Evolutionary conservation across 2,329 filamentous ascomycete species (phyloP).

Genomic region (Didymella sp.): DNA sequence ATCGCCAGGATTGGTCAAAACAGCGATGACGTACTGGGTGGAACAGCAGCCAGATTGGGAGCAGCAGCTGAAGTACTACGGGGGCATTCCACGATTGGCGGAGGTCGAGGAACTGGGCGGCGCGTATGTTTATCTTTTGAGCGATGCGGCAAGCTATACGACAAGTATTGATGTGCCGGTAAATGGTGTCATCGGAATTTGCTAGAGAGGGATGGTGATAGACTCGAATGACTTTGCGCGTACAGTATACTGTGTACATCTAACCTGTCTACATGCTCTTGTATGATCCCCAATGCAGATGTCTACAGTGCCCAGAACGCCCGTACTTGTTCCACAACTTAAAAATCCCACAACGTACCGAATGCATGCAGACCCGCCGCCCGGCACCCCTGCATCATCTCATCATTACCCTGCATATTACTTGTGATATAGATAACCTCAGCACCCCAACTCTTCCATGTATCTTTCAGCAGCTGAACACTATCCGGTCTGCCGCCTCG

Average conservation of each 20-base stretch:
- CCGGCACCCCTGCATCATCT: constrained; percentile 48
- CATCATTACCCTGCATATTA: constrained; percentile 47
- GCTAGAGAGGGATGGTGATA: constrained; percentile 11
- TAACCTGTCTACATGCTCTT: constrained; percentile 8
- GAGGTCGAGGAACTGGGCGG: constrained; percentile 62
- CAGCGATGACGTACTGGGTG: constrained; percentile 55
- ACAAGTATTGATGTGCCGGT: constrained; percentile 60
- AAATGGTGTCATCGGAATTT: constrained; percentile 43
- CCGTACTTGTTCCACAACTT: not conserved
- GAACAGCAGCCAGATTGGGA: constrained; percentile 63
- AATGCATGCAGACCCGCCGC: constrained; percentile 44
- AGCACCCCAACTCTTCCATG: constrained; percentile 43
- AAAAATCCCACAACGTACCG: constrained; percentile 48
- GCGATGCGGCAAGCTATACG: constrained; percentile 60
- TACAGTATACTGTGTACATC: not conserved
- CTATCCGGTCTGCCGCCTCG: constrained; percentile 44
- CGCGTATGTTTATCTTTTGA: constrained; percentile 65
- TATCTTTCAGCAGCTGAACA: constrained; percentile 43
- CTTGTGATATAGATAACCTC: constrained; percentile 49
- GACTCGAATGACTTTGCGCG: not conserved
- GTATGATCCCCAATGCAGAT: not conserved
- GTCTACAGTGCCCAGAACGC: not conserved
- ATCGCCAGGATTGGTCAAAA: constrained; percentile 48
- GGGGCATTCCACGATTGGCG: constrained; percentile 63
- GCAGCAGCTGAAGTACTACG: constrained; percentile 64